phyloP scores from a whole-genome alignment of 129 eudicot species.

The Gnaphalium uliginosum region DNA sequence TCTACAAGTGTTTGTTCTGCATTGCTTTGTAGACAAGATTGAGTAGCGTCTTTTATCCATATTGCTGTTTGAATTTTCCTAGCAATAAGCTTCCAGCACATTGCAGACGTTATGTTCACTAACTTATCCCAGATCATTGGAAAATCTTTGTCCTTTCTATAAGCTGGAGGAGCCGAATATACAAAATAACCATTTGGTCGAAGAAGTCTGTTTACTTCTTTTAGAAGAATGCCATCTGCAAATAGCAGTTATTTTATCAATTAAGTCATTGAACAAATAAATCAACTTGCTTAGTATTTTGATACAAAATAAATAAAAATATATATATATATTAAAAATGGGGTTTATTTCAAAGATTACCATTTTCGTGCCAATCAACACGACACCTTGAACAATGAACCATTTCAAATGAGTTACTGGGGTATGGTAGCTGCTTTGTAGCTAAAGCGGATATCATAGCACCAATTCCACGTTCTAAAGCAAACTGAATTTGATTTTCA shows the following conservation, averaged over 20 bases:
- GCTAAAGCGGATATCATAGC: slow-evolving; percentile 93
- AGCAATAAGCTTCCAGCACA: slow-evolving; percentile 98
- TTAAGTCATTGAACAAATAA: not conserved
- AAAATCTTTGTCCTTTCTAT: slow-evolving; percentile 93
- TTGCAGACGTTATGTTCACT: slow-evolving; percentile 70
- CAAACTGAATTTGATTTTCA: slow-evolving; percentile 98
- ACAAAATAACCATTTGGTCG: slow-evolving; percentile 91
- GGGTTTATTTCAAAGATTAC: slow-evolving; percentile 37
- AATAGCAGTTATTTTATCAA: not conserved
- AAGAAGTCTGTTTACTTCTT: slow-evolving; percentile 81
- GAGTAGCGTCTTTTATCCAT: slow-evolving; percentile 75
- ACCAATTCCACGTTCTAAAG: slow-evolving; percentile 93
- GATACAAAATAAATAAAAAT: not conserved
- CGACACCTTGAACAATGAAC: slow-evolving; percentile 99
- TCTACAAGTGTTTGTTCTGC: slow-evolving; percentile 61
- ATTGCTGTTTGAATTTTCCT: slow-evolving; percentile 90
- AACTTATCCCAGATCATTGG: slow-evolving; percentile 90
- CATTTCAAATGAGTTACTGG: slow-evolving; percentile 88
- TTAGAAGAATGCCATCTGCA: slow-evolving; percentile 87
- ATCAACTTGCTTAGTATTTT: not conserved
- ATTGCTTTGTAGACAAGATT: slow-evolving; percentile 66
- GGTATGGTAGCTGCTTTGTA: slow-evolving; percentile 98
- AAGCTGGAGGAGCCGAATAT: slow-evolving; percentile 99
- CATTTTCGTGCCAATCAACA: slow-evolving; percentile 96
- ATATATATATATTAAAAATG: too few relatives aligned